These are phyloP conservation scores for Camelina sativa DNA, from an alignment of 345 rosid genomes.

Conservation along the genomic window DNA sequence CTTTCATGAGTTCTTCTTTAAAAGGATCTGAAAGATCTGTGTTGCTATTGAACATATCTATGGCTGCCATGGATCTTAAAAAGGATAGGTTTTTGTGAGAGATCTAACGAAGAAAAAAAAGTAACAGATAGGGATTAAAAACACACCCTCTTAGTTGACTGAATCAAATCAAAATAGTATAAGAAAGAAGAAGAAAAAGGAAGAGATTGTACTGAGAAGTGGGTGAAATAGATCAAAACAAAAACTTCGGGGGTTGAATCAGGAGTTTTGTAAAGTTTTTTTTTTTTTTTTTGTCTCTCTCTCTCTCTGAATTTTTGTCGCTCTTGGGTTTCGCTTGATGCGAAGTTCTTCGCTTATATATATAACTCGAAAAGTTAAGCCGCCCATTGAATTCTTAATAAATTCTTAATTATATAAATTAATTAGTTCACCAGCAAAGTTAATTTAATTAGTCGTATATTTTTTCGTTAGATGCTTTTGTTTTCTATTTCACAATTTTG, in stretches of 20 bases:
- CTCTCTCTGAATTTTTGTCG: slow-evolving; percentile 23
- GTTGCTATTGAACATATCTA: slow-evolving; percentile 52
- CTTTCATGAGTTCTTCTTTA: slow-evolving; percentile 65
- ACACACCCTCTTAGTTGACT: slow-evolving; percentile 51
- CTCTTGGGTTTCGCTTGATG: slow-evolving; percentile 48
- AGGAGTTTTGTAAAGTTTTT: neutral
- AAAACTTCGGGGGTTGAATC: slow-evolving; percentile 11
- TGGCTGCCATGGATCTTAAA: slow-evolving; percentile 57
- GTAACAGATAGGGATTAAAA: slow-evolving; percentile 52
- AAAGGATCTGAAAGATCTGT: slow-evolving; percentile 57
- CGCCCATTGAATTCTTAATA: slow-evolving; percentile 16
- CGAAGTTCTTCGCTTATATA: slow-evolving; percentile 53
- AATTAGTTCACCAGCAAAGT: neutral
- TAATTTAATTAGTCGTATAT: neutral
- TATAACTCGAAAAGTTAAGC: slow-evolving; percentile 46
- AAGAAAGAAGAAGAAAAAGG: slow-evolving; percentile 29
- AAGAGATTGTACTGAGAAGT: slow-evolving; percentile 31
- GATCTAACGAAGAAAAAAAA: neutral
- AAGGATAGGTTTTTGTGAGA: slow-evolving; percentile 34
- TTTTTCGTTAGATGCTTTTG: slow-evolving; percentile 33
- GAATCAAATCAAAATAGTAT: slow-evolving; percentile 25
- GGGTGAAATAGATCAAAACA: slow-evolving; percentile 2
- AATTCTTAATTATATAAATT: neutral
- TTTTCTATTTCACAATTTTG: slow-evolving; percentile 27
- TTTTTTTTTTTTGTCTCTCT: neutral